A percentile compares a stretch with the other conserved stretches of the same genome.
Evolutionary conservation across 768 basidiomycete species (phyloP).

Genomic region (Boletus subparvulus): DNA sequence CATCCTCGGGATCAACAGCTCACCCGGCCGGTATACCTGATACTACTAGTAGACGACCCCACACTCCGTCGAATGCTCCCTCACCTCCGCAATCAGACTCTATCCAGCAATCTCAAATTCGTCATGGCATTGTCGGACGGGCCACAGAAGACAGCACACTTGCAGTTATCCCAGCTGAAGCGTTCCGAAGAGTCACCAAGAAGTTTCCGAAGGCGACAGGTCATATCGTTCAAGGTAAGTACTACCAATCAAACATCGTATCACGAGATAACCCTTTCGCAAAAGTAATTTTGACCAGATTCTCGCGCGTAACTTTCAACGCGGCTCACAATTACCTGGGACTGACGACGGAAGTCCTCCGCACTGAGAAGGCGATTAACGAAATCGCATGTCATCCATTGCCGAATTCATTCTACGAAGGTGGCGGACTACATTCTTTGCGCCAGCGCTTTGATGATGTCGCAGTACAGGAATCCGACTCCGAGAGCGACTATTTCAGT

Average conservation of each 20-base stretch:
- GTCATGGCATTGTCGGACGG: slow-evolving; percentile 82
- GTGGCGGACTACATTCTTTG: slow-evolving; percentile 85
- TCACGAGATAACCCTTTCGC: slow-evolving; percentile 11
- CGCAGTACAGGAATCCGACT: slow-evolving; percentile 43
- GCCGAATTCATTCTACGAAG: slow-evolving; percentile 87
- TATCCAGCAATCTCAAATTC: slow-evolving; percentile 34
- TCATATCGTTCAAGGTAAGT: slow-evolving; percentile 87
- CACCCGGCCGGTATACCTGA: slow-evolving; percentile 40
- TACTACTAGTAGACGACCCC: slow-evolving; percentile 1
- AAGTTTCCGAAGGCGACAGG: slow-evolving; percentile 97
- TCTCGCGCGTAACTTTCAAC: slow-evolving; percentile 95
- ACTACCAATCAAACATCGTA: neutral
- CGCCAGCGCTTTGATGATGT: slow-evolving; percentile 84
- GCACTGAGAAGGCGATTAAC: slow-evolving; percentile 97
- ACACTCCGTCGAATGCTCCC: slow-evolving; percentile 15
- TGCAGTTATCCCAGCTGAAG: slow-evolving; percentile 98
- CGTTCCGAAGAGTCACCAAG: slow-evolving; percentile 90
- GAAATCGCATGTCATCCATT: slow-evolving; percentile 95
- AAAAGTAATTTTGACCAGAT: slow-evolving; percentile 88
- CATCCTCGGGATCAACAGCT: slow-evolving; percentile 70
- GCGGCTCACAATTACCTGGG: slow-evolving; percentile 97
- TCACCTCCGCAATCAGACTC: slow-evolving; percentile 30
- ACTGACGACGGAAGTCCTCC: slow-evolving; percentile 89
- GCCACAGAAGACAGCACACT: slow-evolving; percentile 93
- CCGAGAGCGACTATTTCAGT: slow-evolving; percentile 60